These are phyloP conservation scores for Mycena vulgaris DNA, from an alignment of 768 basidiomycete species.

Conservation along the genomic window DNA sequence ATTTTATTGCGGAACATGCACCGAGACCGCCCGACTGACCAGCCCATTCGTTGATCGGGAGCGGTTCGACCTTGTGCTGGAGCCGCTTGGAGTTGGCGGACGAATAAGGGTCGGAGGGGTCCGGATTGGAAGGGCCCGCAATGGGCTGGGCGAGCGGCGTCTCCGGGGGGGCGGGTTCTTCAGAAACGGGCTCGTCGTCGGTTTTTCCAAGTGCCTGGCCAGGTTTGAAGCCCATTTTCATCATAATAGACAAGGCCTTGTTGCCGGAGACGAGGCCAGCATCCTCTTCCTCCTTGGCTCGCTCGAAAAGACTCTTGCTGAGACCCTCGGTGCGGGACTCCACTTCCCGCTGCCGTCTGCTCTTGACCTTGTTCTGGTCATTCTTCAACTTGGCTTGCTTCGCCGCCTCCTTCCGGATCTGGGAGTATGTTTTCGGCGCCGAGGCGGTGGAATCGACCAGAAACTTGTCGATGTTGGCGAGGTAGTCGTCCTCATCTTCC, in stretches of 20 bases:
- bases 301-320: constrained; percentile 85
- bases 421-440: constrained; percentile 75
- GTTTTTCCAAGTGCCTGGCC: constrained; percentile 81
- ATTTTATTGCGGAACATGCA: constrained; percentile 1
- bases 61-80: constrained; percentile 73
- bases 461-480: constrained; percentile 83
- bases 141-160: constrained; percentile 10
- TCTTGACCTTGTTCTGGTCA: constrained; percentile 77
- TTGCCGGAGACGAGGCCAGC: constrained; percentile 67
- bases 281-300: constrained; percentile 76
- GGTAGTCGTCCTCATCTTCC: constrained; percentile 87
- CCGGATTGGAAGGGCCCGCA: too few relatives aligned
- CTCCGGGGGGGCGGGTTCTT: constrained; percentile 12
- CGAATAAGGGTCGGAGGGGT: constrained; percentile 2
- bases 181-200: constrained; percentile 40
- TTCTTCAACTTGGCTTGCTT: constrained; percentile 73
- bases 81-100: constrained; percentile 32
- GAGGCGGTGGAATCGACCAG: constrained; percentile 61
- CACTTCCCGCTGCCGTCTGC: constrained; percentile 76
- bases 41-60: constrained; percentile 86
- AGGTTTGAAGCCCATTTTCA: constrained; percentile 94
- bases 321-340: constrained; percentile 86
- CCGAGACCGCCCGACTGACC: constrained; percentile 63
- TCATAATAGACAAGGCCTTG: constrained; percentile 92
- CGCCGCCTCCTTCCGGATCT: constrained; percentile 78